Evolutionary conservation across 305 asterid genomes (phyloP), one percentile per base, ranked within the genome.

Genomic region (Andrographis paniculata): DNA sequence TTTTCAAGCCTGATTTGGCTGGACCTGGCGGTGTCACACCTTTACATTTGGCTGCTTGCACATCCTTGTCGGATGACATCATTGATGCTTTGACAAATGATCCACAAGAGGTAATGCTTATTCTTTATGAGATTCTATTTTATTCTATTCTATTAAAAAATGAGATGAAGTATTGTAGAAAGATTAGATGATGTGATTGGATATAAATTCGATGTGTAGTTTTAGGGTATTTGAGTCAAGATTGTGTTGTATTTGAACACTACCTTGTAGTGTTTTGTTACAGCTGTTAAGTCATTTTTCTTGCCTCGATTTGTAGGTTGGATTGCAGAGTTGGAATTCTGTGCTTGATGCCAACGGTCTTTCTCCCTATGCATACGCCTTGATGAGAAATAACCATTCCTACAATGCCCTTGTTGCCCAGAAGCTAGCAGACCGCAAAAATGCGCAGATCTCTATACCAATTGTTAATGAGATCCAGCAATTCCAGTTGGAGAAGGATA

Each of bases 11-110:
- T 14, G 61, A 76, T 59, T 48, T 67, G 71, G 77, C 78, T 24
- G 94, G 96, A 59, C 91, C 93, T 42, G 94, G 96, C 49, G 96
- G 96, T 20, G 21, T 83, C 65, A 83, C 94, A 47, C 94, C 96
- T 53, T 57, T 87, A 49, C 96, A 87, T 65, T 56, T 87, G 72
- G 94, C 84, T 60, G 96, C 96, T 65, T 80, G 67, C 41, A 62
- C 73, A 17, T 63, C 80, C 13, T 66, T 60, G 39, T 73, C 93
- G 1, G 82, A 72, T 20, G 81, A 76, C 33, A 59, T 80, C 13
- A 79, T 87, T 52, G 93, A 83, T 61, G 73, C 80, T 52, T 68
- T 87, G 31, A 83, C 93, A 14, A 80, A 65, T 40, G 96, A 87
- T 60, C 84, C 94, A 7, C 78, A 70, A 44, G 73, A 83, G 96